Evolutionary conservation across 257 asterid species (phyloP).

Genomic region (Oldenlandia corymbosa): DNA sequence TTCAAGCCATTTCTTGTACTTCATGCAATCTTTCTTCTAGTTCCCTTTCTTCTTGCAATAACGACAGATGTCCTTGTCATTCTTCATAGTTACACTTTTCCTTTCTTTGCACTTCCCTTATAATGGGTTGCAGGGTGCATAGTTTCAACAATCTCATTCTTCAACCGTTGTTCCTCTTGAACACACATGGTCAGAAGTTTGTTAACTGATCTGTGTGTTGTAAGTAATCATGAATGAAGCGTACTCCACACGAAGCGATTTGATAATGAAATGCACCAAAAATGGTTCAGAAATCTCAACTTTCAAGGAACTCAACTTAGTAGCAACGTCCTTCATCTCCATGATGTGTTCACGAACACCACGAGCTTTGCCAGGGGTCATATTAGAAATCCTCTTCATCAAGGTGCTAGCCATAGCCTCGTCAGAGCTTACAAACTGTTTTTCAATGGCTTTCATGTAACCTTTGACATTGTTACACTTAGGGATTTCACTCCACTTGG

Average conservation of each 20-base stretch:
- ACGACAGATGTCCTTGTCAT: neutral
- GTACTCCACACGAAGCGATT: neutral
- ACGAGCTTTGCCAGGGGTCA: neutral
- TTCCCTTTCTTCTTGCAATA: neutral
- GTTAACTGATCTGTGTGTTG: neutral
- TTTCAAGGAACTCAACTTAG: too few relatives aligned
- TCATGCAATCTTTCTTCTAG: neutral
- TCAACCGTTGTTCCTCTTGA: neutral
- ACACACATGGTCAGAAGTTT: neutral
- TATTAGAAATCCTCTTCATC: neutral
- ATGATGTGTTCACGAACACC: neutral
- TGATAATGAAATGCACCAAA: slow-evolving; percentile 1
- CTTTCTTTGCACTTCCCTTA: slow-evolving; percentile 1
- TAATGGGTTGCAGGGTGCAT: neutral
- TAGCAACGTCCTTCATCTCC: too few relatives aligned
- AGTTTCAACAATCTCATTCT: neutral
- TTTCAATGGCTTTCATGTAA: slow-evolving; percentile 4
- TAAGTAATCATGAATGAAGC: neutral
- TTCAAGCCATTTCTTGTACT: neutral
- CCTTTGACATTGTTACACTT: neutral
- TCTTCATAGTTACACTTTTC: neutral
- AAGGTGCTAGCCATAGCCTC: neutral
- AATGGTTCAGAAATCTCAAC: neutral
- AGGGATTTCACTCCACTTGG: neutral
- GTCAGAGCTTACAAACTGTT: slow-evolving; percentile 4